A percentile compares a stretch with the other conserved stretches of the same genome.
phyloP scores from a whole-genome alignment of 176 grass and related monocot genomes.

The Hsuehochloa calcarea region DNA sequence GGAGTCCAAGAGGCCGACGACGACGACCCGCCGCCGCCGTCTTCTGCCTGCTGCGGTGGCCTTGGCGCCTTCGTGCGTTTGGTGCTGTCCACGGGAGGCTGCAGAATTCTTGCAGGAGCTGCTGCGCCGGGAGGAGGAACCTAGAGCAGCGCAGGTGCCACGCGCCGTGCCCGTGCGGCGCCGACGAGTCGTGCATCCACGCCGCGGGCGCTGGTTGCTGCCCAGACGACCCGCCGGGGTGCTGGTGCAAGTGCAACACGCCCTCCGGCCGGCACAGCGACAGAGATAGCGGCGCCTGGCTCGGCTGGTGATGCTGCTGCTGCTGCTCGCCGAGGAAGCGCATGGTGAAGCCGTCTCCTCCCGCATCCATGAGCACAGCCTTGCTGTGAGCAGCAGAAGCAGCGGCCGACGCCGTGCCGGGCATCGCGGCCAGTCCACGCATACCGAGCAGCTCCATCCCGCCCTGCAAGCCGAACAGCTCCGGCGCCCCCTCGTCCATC shows the following conservation, averaged over 20 bases:
- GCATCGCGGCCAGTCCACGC: slow-evolving; percentile 35
- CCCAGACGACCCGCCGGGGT: slow-evolving; percentile 36
- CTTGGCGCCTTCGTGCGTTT: slow-evolving; percentile 24
- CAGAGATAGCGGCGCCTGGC: slow-evolving; percentile 45
- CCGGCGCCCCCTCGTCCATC: slow-evolving; percentile 48
- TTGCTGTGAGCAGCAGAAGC: slow-evolving; percentile 20
- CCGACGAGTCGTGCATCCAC: slow-evolving; percentile 25
- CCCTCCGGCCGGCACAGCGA: slow-evolving; percentile 43
- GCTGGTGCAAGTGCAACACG: slow-evolving; percentile 42
- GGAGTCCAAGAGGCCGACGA: slow-evolving; percentile 51
- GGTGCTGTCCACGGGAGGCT: slow-evolving; percentile 37
- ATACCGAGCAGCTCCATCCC: slow-evolving; percentile 75
- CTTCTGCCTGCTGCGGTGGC: not conserved
- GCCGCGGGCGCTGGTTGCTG: slow-evolving; percentile 24
- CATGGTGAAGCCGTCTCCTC: slow-evolving; percentile 32
- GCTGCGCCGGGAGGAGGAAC: slow-evolving; percentile 66
- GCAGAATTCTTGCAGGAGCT: slow-evolving; percentile 87
- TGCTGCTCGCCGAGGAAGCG: slow-evolving; percentile 40
- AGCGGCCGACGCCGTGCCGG: slow-evolving; percentile 1
- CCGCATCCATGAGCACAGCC: slow-evolving; percentile 28
- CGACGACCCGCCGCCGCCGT: slow-evolving; percentile 50
- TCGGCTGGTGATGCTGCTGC: slow-evolving; percentile 19
- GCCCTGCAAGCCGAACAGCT: slow-evolving; percentile 61
- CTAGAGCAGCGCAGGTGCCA: slow-evolving; percentile 57
- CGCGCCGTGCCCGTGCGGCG: slow-evolving; percentile 10